Evolutionary conservation across 371 early-diverging fungal genomes (phyloP), one percentile per base, ranked within the genome.

Genomic region (Mortierella sp.): DNA sequence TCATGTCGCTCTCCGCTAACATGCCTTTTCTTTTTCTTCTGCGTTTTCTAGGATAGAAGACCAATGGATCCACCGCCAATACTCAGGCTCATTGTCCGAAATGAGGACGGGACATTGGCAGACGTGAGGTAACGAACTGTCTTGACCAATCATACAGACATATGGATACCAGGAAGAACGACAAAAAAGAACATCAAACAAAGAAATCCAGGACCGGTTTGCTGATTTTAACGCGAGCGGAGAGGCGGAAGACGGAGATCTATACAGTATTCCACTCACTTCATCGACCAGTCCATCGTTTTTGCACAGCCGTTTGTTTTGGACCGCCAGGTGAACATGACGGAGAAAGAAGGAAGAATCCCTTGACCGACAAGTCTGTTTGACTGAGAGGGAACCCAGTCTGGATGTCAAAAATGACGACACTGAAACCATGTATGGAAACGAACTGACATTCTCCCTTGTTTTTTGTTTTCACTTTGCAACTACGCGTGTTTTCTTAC

Each of bases 41-140:
- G 8, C n/a, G 19, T 39, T 44, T 68, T 16, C 41, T 48, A 91
- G 80, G 93, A 93, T 68, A 81, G 91, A 63, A 86, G 92, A 65
- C 90, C 91, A 0, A 86, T 91, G 61, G 86, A 88, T 26, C 91
- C 91, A 24, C 90, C 91, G n/a, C 90, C 91, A 52, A 88, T 91
- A 65, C 79, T 91, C 13, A 79, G 86, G 58, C 74, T 91, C 13
- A 78, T 80, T 80, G 55, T 86, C 26, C 52, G 67, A 52, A 43
- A 81, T 44, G 68, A 74, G 39, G 78, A 81, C 53, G 88, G 88
- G 1, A 70, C 81, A 3, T 63, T 76, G 11, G 69, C 81, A 4
- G 79, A 86, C 64, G 85, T 86, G 64, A 87, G 86, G 88, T 87
- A 87, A 76, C 64, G 13, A 67, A 34, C 43, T 24, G 6, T 2